Conservation (phyloP, 116 monocot species). For the Iris pallida region DNA sequence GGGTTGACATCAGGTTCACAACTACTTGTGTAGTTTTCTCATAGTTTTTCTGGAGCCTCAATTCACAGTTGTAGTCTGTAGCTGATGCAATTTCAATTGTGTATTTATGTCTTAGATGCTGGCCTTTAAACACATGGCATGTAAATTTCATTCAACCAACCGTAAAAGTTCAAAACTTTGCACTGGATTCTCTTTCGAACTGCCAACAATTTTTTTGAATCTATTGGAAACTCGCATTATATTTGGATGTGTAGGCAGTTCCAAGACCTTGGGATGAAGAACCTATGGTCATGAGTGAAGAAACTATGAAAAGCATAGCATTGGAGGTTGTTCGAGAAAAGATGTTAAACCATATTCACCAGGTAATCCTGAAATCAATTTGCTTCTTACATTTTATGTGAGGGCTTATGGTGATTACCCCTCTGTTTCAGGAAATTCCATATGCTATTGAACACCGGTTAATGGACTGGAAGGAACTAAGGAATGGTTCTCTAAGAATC, state of each 20-base stretch:
- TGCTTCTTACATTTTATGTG: not conserved
- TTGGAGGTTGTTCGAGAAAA: conserved; percentile 93
- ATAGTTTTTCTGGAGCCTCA: too few relatives aligned
- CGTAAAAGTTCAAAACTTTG: not conserved
- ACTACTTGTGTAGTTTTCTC: too few relatives aligned
- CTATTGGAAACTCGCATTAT: not conserved
- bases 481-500: conserved; percentile 88
- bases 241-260: conserved; percentile 43
- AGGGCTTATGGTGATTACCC: not conserved
- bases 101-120: too few relatives aligned
- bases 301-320: conserved; percentile 90
- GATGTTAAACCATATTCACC: conserved; percentile 89
- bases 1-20: too few relatives aligned
- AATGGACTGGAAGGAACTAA: conserved; percentile 91
- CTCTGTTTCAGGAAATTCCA: conserved; percentile 79
- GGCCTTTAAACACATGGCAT: too few relatives aligned
- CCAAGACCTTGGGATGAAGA: conserved; percentile 98
- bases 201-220: not conserved
- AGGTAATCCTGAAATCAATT: conserved; percentile 42
- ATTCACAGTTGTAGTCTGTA: too few relatives aligned
- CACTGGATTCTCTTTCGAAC: not conserved
- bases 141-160: not conserved
- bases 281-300: conserved; percentile 62
- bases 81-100: too few relatives aligned
- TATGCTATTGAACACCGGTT: conserved; percentile 92